These are phyloP conservation scores for Pyrus communis DNA, from an alignment of 306 rosid species.

Conservation along the genomic window DNA sequence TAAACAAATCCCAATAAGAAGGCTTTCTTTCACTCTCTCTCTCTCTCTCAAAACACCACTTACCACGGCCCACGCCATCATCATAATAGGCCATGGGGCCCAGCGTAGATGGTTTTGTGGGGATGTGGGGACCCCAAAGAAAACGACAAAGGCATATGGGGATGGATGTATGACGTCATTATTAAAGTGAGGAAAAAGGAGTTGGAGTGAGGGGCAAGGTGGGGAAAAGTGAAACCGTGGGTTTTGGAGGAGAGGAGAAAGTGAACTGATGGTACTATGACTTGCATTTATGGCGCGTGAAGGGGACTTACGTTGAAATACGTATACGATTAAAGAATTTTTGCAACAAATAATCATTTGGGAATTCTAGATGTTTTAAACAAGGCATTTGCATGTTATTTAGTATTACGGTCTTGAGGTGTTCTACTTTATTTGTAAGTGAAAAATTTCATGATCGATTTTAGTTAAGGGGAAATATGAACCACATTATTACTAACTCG, in stretches of 20 bases:
- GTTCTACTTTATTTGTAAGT: too few relatives aligned
- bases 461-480: too few relatives aligned
- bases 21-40: background rate
- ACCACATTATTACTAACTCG: fast-evolving
- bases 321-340: too few relatives aligned
- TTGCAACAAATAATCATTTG: too few relatives aligned
- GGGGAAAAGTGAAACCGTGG: conserved; percentile 56
- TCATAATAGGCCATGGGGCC: conserved; percentile 22
- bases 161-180: conserved; percentile 25
- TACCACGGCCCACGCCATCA: conserved; percentile 25
- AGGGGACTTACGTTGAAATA: background rate
- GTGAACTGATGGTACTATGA: background rate
- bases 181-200: background rate
- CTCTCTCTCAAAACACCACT: background rate
- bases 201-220: conserved; percentile 39
- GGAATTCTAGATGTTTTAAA: too few relatives aligned
- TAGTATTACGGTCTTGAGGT: too few relatives aligned
- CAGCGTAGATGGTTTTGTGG: conserved; percentile 2
- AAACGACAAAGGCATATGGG: conserved; percentile 58
- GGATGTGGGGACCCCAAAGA: conserved; percentile 17
- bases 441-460: fast-evolving
- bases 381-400: too few relatives aligned
- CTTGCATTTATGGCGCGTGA: background rate
- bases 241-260: conserved; percentile 6
- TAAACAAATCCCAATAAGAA: conserved; percentile 23